Conservation (phyloP, 345 rosid genomes). For the Euphorbia pulcherrima region DNA sequence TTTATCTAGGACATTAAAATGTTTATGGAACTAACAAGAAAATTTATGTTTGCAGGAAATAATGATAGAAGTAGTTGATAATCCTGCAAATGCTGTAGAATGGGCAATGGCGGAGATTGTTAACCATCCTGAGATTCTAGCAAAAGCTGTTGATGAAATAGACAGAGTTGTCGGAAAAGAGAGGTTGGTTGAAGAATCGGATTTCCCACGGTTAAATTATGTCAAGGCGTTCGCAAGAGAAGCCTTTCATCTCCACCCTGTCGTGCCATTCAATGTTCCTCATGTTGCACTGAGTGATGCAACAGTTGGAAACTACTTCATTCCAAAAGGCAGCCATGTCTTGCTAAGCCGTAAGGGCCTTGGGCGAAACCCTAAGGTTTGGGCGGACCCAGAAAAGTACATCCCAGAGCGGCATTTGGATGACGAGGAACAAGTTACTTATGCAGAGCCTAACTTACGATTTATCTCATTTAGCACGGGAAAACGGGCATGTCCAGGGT, state of each 20-base stretch:
- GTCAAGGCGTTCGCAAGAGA: slow-evolving; percentile 52
- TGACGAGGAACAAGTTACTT: slow-evolving; percentile 14
- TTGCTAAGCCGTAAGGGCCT: slow-evolving; percentile 40
- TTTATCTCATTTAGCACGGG: slow-evolving; percentile 13
- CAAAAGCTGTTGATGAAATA: not conserved
- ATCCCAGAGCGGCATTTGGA: slow-evolving; percentile 47
- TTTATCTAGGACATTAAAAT: not conserved
- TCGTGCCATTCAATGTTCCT: slow-evolving; percentile 45
- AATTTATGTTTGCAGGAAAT: slow-evolving; percentile 32
- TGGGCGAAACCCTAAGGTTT: slow-evolving; percentile 44
- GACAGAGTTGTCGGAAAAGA: slow-evolving; percentile 38
- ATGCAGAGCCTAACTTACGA: slow-evolving; percentile 1
- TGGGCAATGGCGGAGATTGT: not conserved
- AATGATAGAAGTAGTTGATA: slow-evolving; percentile 48
- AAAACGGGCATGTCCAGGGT: slow-evolving; percentile 37
- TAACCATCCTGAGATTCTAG: not conserved
- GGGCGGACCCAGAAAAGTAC: slow-evolving; percentile 43
- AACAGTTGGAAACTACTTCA: slow-evolving; percentile 37
- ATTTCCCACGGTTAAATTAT: slow-evolving; percentile 38
- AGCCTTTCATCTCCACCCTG: slow-evolving; percentile 50
- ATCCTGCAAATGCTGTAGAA: slow-evolving; percentile 44
- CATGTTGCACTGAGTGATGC: slow-evolving; percentile 33
- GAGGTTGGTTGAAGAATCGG: slow-evolving; percentile 24
- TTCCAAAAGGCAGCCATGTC: slow-evolving; percentile 57
- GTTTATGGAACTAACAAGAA: not conserved